Conservation (phyloP, 208 protist species). For the Trypanosoma lewisi region DNA sequence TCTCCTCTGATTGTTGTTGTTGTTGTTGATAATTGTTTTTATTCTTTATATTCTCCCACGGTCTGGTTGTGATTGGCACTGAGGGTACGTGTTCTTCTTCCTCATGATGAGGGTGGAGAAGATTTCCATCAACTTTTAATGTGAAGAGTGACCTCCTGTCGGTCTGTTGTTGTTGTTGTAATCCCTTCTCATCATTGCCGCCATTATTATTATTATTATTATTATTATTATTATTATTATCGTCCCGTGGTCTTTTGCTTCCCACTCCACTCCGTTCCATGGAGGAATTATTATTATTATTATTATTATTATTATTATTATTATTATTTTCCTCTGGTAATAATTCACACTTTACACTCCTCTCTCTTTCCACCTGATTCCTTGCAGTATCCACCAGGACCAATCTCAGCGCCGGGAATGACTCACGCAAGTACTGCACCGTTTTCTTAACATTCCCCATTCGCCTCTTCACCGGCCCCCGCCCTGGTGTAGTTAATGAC, state of each 20-base stretch:
- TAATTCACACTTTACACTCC: background rate
- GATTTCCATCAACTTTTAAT: background rate
- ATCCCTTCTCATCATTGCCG: background rate
- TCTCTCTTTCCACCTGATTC: background rate
- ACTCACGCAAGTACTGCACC: conserved; percentile 5
- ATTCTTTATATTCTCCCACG: background rate
- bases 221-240: too few relatives aligned
- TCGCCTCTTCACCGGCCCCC: background rate
- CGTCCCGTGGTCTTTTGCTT: background rate
- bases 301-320: background rate
- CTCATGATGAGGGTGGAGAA: background rate
- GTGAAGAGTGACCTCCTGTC: background rate
- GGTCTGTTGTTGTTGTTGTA: background rate
- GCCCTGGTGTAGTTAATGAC: background rate
- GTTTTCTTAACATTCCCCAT: background rate
- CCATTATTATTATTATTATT: too few relatives aligned
- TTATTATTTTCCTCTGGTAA: background rate
- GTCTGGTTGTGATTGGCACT: background rate
- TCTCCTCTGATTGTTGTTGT: background rate
- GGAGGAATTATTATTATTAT: background rate
- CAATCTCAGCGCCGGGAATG: conserved; percentile 10
- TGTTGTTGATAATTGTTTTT: conserved; percentile 8
- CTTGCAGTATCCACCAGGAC: conserved; percentile 9
- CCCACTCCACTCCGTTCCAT: too few relatives aligned
- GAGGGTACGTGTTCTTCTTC: too few relatives aligned